Conservation (phyloP, 129 eudicot species). For the Arctium minus region DNA sequence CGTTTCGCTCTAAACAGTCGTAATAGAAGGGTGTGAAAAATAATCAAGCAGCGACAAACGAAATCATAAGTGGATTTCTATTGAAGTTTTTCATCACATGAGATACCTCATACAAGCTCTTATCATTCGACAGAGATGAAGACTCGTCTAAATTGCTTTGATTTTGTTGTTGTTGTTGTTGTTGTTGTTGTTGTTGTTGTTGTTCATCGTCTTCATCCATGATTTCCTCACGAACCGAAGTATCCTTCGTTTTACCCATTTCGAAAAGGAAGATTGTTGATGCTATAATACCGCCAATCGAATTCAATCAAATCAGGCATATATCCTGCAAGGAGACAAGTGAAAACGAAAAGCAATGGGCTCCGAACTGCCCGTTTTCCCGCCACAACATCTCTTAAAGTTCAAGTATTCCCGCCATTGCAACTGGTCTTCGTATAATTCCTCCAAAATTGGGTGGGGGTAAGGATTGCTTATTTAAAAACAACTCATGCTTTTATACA, state of each 20-base stretch:
- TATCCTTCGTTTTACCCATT: conserved; percentile 50
- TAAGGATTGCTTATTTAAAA: too few relatives aligned
- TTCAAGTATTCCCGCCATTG: conserved; percentile 16
- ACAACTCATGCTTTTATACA: too few relatives aligned
- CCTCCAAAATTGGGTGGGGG: too few relatives aligned
- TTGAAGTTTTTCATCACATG: neutral
- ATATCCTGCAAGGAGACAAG: neutral
- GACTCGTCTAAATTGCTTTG: conserved; percentile 12
- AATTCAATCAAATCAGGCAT: neutral
- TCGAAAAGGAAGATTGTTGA: neutral
- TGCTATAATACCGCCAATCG: neutral
- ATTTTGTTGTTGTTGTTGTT: conserved; percentile 23
- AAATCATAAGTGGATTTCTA: neutral
- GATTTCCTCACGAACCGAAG: conserved; percentile 45
- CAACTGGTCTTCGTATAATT: neutral
- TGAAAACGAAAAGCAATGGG: neutral
- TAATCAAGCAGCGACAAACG: neutral
- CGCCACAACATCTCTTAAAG: neutral
- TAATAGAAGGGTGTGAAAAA: neutral
- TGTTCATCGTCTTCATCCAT: conserved; percentile 25
- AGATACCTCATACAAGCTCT: conserved; percentile 68
- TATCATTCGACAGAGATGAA: conserved; percentile 26
- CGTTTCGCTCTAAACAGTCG: neutral
- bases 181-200: conserved; percentile 22
- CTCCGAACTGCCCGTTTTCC: conserved; percentile 3